Evolutionary conservation across 2,329 filamentous ascomycete genomes (phyloP).

Genomic region (Colletotrichum cordylinicola): DNA sequence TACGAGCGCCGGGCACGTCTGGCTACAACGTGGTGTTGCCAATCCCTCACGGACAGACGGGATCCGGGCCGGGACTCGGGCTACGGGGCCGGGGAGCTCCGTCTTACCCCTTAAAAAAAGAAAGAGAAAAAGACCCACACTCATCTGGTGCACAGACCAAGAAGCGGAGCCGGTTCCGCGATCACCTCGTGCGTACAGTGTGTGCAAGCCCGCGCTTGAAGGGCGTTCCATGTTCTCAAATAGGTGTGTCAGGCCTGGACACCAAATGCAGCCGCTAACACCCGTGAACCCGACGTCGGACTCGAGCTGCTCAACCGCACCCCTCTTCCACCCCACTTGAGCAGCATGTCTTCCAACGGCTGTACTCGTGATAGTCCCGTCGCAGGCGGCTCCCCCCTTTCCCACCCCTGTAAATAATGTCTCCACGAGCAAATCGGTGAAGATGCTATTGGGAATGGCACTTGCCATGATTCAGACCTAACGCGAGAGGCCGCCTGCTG

Average conservation of each 20-base stretch:
- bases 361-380: neutral
- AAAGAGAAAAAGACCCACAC: neutral
- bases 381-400: no score
- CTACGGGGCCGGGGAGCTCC: neutral
- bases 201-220: neutral
- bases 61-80: neutral
- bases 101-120: neutral
- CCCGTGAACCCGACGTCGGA: neutral
- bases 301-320: neutral
- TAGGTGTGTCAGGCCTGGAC: neutral
- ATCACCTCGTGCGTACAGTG: neutral
- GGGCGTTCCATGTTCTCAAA: neutral
- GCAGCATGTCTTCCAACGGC: neutral
- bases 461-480: no score
- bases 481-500: no score
- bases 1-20: neutral
- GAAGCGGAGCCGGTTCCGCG: neutral
- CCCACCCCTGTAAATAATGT: no score
- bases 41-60: neutral
- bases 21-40: neutral
- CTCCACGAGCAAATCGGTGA: no score
- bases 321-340: neutral
- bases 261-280: neutral
- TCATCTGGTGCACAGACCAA: neutral
- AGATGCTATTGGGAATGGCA: no score